Evolutionary conservation across 805 yeast genomes (phyloP).

Genomic region (Schizosaccharomyces pombe): ASM294v3 CU329670.1:3948501-3949000

Average conservation of each 20-base stretch:
- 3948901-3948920: slow-evolving; percentile 9
- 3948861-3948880: slow-evolving; percentile 7
- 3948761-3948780: background rate
- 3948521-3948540: background rate
- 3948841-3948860: background rate
- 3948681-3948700: background rate
- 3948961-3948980: slow-evolving; percentile 8
- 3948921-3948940: slow-evolving; percentile 4
- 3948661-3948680: background rate
- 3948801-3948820: background rate
- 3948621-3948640: background rate
- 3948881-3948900: slow-evolving; percentile 9
- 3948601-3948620: background rate
- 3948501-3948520: background rate
- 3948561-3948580: background rate
- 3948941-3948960: slow-evolving; percentile 6
- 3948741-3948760: background rate
- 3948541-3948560: background rate
- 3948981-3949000: slow-evolving; percentile 16
- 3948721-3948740: background rate
- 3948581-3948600: background rate
- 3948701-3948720: background rate
- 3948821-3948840: too few species aligned
- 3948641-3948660: background rate
- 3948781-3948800: background rate